A percentile compares a stretch with the other conserved stretches of the same genome.
Conservation (phyloP, 306 rosid species). For the Casuarina equisetifolia region DNA sequence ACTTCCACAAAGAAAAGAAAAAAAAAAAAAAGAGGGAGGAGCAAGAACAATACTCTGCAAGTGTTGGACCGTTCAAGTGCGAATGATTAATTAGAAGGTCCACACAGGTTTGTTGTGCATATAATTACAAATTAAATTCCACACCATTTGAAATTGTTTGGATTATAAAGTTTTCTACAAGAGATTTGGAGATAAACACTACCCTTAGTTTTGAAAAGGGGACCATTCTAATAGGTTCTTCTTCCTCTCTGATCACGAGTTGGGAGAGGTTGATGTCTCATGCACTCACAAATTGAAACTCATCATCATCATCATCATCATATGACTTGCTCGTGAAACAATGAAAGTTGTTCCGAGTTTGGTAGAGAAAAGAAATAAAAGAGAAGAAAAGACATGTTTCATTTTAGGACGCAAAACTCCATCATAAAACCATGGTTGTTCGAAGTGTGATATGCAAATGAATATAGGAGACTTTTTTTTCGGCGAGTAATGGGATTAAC, state of each 20-base stretch:
- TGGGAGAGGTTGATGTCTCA: not conserved
- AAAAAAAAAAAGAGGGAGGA: not conserved
- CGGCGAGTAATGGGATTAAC: not conserved
- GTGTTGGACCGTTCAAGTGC: not conserved
- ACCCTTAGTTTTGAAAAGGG: not conserved
- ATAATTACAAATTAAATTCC: not conserved
- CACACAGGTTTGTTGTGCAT: not conserved
- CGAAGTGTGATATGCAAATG: slow-evolving; percentile 4
- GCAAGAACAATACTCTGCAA: not conserved
- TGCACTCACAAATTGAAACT: not conserved
- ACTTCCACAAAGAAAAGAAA: not conserved
- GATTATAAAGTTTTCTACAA: not conserved
- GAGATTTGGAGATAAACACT: not conserved
- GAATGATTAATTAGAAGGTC: not conserved
- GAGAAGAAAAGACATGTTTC: not conserved
- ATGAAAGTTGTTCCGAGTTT: not conserved
- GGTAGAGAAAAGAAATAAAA: not conserved
- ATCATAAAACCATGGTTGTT: not conserved
- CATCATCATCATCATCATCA: not conserved
- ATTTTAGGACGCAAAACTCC: not conserved
- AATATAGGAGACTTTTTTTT: not conserved
- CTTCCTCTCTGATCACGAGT: not conserved
- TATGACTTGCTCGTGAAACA: not conserved
- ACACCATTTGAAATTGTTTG: not conserved
- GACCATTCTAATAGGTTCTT: not conserved